Evolutionary conservation across 345 rosid genomes (phyloP).

Genomic region (Linum tenue): DNA sequence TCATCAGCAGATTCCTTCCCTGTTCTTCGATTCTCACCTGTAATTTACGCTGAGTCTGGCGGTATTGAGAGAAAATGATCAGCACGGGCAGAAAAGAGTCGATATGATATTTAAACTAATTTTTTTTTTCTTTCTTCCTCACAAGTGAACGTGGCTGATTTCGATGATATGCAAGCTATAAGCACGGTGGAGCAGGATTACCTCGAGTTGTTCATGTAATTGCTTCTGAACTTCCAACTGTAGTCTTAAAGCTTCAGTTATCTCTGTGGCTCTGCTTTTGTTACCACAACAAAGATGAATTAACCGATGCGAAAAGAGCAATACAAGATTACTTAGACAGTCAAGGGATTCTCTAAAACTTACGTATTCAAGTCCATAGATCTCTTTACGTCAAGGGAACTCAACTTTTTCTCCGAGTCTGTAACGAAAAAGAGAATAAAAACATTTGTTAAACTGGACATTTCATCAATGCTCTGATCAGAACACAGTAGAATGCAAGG

Average conservation of each 20-base stretch:
- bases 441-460: neutral
- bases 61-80: neutral
- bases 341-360: conserved; percentile 16
- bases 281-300: neutral
- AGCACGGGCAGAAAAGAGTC: neutral
- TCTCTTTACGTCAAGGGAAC: conserved; percentile 51
- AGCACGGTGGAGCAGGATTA: conserved; percentile 11
- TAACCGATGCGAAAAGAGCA: neutral
- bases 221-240: conserved; percentile 90
- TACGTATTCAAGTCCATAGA: conserved; percentile 70
- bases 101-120: too few relatives aligned
- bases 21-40: conserved; percentile 68
- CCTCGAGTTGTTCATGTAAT: conserved; percentile 96
- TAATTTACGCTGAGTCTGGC: conserved; percentile 77
- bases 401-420: conserved; percentile 50
- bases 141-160: neutral
- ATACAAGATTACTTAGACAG: neutral
- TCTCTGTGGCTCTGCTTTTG: conserved; percentile 49
- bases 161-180: too few relatives aligned
- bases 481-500: neutral
- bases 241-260: conserved; percentile 78
- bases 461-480: neutral
- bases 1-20: conserved; percentile 48
- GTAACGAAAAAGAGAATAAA: conserved; percentile 19
- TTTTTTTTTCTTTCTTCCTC: neutral